Evolutionary conservation across 2,329 filamentous ascomycete species (phyloP), one percentile per base, ranked within the genome.

Genomic region (Hypoxylon sp.): DNA sequence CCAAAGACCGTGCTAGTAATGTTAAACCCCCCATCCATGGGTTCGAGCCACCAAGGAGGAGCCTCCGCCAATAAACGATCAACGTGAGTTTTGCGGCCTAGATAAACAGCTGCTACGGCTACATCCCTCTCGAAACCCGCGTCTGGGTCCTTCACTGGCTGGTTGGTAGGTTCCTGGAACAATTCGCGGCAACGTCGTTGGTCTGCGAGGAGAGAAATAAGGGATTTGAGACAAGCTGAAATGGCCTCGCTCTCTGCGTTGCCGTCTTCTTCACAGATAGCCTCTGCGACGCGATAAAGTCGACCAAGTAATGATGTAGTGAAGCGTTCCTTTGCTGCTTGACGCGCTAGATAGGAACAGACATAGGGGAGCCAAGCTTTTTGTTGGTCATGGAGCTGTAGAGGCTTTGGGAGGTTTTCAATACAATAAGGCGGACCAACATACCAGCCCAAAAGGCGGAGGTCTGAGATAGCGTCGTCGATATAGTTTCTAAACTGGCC

Each of bases 211-310:
- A 32, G 11, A 15, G 3, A 15, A 41, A 41, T 41, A 15, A 41
- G 37, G 6, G 8, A n/a, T 8, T 41, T 17, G 37, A 41, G 37
- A 17, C 37, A 41, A 17, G 37, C 17, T 7, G 37, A 41, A n/a
- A 41, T 17, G 6, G 37, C 15, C 17, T 41, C 15, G 17, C 15
- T 17, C 3, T 15, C 39, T 6, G 39, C 10, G n/a, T 43, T 17
- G 39, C 39, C 10, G 17, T 43, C 39, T 10, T 43, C 5, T 20
- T 43, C 39, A 43, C 39, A 43, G 39, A 43, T n/a, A 43, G 39
- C 39, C 11, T 43, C 5, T 4, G 17, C 39, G 39, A 43, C 10
- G 20, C 17, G 39, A 17, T 43, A 20, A 8, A 43, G 17, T 20
- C 17, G 17, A 20, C 39, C 17, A 43, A 20, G 19, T n/a, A 7